Percentiles rank a stretch among this genome's conserved stretches.
Evolutionary conservation across 495 filamentous ascomycete species (phyloP).

Genomic region (Diplogelasinospora grovesii): DNA sequence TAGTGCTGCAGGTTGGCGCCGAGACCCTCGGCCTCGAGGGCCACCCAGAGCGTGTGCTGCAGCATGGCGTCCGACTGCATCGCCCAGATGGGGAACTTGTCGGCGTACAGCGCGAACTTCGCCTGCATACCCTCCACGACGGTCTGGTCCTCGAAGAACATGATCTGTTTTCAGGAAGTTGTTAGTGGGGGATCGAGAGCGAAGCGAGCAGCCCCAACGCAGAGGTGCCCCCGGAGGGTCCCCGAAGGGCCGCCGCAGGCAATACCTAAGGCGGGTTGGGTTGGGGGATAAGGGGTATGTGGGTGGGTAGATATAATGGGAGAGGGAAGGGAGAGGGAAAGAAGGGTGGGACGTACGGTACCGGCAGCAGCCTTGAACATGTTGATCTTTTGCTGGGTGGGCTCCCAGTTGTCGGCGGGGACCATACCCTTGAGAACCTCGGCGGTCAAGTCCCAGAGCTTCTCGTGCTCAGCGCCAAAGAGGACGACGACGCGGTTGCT

Average conservation of each 20-base stretch:
- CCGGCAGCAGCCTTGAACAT: constrained; percentile 53
- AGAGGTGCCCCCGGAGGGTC: no score
- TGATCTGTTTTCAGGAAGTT: constrained; percentile 37
- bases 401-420: constrained; percentile 44
- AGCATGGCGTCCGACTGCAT: constrained; percentile 59
- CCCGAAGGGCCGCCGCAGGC: no score
- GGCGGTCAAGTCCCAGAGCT: constrained; percentile 54
- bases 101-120: constrained; percentile 50
- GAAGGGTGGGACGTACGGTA: constrained; percentile 49
- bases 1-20: constrained; percentile 73
- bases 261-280: no score
- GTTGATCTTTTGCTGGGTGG: constrained; percentile 41
- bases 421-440: constrained; percentile 51
- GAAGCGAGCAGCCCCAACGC: no score
- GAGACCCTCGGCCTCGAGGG: constrained; percentile 61
- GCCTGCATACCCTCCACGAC: constrained; percentile 45
- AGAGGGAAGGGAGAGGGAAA: background rate
- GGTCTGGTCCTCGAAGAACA: constrained; percentile 58
- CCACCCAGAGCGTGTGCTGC: constrained; percentile 60
- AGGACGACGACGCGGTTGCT: constrained; percentile 54
- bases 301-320: no score
- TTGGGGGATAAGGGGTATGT: no score
- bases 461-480: constrained; percentile 56
- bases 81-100: constrained; percentile 56
- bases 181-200: constrained; percentile 2